phyloP scores from a whole-genome alignment of 257 asterid species.

The Coffea eugenioides region DNA sequence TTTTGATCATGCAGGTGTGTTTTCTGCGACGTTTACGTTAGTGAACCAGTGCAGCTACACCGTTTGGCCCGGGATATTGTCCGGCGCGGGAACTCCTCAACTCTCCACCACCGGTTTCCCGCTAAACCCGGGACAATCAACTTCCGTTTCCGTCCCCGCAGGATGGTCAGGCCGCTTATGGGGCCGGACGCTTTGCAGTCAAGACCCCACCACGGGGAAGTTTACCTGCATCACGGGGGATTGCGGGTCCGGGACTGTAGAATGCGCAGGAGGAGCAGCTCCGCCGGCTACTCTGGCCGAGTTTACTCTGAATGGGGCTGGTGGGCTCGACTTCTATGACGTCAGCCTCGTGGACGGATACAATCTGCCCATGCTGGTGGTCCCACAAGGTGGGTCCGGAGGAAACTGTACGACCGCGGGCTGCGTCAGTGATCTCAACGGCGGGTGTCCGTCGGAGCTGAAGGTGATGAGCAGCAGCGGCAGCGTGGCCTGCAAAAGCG shows the following conservation, averaged over 20 bases:
- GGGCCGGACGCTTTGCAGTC: constrained; percentile 59
- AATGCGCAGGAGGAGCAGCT: constrained; percentile 50
- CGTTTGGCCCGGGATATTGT: constrained; percentile 73
- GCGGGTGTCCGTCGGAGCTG: constrained; percentile 60
- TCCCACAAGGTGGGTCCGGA: constrained; percentile 52
- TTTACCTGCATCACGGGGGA: constrained; percentile 67
- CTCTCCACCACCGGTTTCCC: constrained; percentile 58
- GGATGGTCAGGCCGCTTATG: constrained; percentile 80
- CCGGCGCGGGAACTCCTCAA: constrained; percentile 55
- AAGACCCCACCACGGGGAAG: constrained; percentile 44
- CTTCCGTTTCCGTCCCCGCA: constrained; percentile 38
- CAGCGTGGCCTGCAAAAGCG: constrained; percentile 66
- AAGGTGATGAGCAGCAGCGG: constrained; percentile 29
- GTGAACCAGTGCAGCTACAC: constrained; percentile 58
- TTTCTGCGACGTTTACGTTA: constrained; percentile 58
- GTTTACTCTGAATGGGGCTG: constrained; percentile 72
- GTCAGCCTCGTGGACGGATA: constrained; percentile 86
- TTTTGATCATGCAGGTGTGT: constrained; percentile 26
- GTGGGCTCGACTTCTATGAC: constrained; percentile 67
- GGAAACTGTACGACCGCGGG: constrained; percentile 62
- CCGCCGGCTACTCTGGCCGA: constrained; percentile 79
- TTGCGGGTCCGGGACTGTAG: constrained; percentile 59
- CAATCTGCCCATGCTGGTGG: constrained; percentile 69
- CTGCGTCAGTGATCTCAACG: constrained; percentile 57
- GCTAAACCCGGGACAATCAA: constrained; percentile 44